Conservation (phyloP, 2,329 filamentous ascomycete species). For the Pseudocercospora fuligena region DNA sequence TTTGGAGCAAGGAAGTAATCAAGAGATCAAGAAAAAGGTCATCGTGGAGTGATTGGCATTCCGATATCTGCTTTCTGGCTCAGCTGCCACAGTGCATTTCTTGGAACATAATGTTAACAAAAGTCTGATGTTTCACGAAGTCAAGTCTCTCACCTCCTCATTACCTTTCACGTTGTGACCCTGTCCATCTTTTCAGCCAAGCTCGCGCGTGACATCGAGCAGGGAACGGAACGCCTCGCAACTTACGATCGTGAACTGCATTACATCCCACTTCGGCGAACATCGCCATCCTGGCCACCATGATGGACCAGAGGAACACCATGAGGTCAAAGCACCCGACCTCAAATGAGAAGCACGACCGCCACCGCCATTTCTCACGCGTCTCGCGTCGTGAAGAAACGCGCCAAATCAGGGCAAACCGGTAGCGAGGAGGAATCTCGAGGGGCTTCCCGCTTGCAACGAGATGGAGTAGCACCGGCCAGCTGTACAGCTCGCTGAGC, state of each 20-base stretch:
- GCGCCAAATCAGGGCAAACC: neutral
- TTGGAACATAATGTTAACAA: neutral
- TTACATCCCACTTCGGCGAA: neutral
- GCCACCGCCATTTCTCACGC: neutral
- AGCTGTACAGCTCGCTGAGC: neutral
- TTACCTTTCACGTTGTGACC: too few relatives aligned
- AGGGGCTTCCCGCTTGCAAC: neutral
- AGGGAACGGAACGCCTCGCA: neutral
- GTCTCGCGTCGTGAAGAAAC: neutral
- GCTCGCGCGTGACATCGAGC: neutral
- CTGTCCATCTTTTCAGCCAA: too few relatives aligned
- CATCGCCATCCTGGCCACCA: neutral
- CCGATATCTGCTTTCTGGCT: neutral
- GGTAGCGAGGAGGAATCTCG: neutral
- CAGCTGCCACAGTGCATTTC: neutral
- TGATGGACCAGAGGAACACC: neutral
- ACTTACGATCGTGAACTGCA: neutral
- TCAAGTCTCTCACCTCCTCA: too few relatives aligned
- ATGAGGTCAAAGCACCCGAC: neutral
- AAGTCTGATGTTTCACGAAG: too few relatives aligned
- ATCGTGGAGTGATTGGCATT: neutral
- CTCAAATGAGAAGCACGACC: neutral
- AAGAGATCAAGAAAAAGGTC: neutral
- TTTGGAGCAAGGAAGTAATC: too few relatives aligned
- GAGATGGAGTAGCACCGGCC: slow-evolving; percentile 1